Base-by-base conservation (phyloP, 805 yeast species). In the Candida vartiovaarae region DNA sequence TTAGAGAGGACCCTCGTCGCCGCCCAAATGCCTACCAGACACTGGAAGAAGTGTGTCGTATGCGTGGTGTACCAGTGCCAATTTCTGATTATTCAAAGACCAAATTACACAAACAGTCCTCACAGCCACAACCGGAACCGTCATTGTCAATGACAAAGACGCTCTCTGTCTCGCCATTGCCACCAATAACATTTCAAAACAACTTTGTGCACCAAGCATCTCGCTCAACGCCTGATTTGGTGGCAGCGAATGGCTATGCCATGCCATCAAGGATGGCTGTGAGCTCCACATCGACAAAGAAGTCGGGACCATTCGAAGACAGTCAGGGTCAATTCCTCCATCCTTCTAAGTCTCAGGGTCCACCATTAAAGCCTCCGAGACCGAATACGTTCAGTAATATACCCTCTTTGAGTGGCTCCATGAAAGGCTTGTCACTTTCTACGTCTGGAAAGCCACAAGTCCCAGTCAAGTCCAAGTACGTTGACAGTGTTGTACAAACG, bases 21-120 rank as follows among this genome's bases (percentile, higher is more conserved):
- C 72, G 95, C 55, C 95, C 95, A 7, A 82, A 80, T 47, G 81
- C 81, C 3, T 78, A 76, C 45, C 91, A 84, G 58, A 66, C 84
- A 25, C 61, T 85, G 29, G 85, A 78, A 40, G 90, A 84, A 59
- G 67, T 84, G 5, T 77, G 83, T 47, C 68, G 68, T 40, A 75
- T 84, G 75, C 74, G 78, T 59, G 74, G 75, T 23, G 56, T 67
- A 9, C 71, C 71, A 30, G 75, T 62, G 15, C 70, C 74, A 27
- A 60, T 70, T 10, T 54, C 56, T 11, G 65, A 70, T 44, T 68
- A 63, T 46, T 66, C 70, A 43, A 51, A 65, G 41, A 38, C 50
- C 36, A 62, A 62, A 46, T 55, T 15, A 15, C 20, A 15, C 20
- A 15, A 59, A 8, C 48, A 46, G 28, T 8, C 40, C 23, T 33